A percentile compares a stretch with the other conserved stretches of the same genome.
Evolutionary conservation across 768 basidiomycete species (phyloP).

Genomic region (Boletus sp.): DNA sequence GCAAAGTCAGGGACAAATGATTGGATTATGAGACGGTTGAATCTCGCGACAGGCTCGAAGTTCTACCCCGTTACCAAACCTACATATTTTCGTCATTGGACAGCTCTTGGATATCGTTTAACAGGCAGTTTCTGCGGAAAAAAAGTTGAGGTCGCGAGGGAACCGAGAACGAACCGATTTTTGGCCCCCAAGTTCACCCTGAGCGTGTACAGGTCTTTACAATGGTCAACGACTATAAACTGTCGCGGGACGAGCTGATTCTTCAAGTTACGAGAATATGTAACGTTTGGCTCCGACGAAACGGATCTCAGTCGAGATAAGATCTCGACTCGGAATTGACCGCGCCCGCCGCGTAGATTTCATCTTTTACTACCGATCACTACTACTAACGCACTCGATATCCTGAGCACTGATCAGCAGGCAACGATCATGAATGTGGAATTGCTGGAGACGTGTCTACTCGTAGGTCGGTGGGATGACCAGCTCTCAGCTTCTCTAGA

Average conservation of each 20-base stretch:
- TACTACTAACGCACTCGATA: not conserved
- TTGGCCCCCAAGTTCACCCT: not conserved
- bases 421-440: slow-evolving; percentile 18
- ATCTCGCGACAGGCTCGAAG: too few species aligned
- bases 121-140: not conserved
- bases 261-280: too few species aligned
- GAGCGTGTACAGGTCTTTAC: not conserved
- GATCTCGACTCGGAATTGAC: slow-evolving; percentile 4
- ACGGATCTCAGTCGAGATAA: slow-evolving; percentile 5
- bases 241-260: slow-evolving; percentile 1
- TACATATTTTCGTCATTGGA: not conserved
- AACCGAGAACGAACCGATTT: not conserved
- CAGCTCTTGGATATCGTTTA: not conserved
- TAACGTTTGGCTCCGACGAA: too few species aligned
- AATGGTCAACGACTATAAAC: not conserved
- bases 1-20: not conserved
- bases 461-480: slow-evolving; percentile 49
- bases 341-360: not conserved
- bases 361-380: slow-evolving; percentile 1
- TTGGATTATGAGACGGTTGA: not conserved
- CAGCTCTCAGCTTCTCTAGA: slow-evolving; percentile 22
- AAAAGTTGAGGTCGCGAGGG: not conserved
- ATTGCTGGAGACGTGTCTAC: slow-evolving; percentile 52
- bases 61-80: not conserved
- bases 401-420: not conserved